These are phyloP conservation scores for Calophaca sinica DNA, from an alignment of 306 rosid species.

Conservation along the genomic window DNA sequence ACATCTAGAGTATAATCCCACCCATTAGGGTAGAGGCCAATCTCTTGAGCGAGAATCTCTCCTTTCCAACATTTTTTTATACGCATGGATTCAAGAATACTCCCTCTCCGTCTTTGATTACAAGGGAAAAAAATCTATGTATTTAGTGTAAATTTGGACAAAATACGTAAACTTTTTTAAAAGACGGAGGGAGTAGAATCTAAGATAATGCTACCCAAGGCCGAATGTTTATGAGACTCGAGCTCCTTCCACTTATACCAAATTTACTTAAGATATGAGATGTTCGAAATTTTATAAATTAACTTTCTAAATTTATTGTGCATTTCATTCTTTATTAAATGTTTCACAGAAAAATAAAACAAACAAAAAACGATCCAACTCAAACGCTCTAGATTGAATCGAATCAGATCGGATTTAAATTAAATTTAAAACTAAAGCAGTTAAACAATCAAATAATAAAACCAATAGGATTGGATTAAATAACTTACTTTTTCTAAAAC, in stretches of 20 bases:
- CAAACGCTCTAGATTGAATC: conserved; percentile 1
- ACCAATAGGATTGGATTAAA: conserved; percentile 3
- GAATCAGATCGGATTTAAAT: background rate
- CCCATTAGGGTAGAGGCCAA: too few relatives aligned
- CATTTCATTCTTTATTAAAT: background rate
- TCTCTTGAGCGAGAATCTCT: background rate
- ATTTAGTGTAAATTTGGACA: too few relatives aligned
- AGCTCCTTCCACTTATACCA: too few relatives aligned
- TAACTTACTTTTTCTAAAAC: background rate
- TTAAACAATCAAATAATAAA: background rate
- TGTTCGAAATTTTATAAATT: too few relatives aligned
- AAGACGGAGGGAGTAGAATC: too few relatives aligned
- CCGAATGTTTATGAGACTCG: too few relatives aligned
- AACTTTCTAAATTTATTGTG: background rate
- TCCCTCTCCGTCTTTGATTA: too few relatives aligned
- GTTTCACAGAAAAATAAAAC: background rate
- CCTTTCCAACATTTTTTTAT: background rate
- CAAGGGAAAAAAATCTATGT: too few relatives aligned
- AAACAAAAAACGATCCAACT: background rate
- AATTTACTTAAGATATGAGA: too few relatives aligned
- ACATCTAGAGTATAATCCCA: too few relatives aligned
- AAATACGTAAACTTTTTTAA: too few relatives aligned
- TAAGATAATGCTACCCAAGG: too few relatives aligned
- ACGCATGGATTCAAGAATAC: background rate
- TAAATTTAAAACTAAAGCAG: background rate